phyloP scores from a whole-genome alignment of 176 grass and related monocot species.

The Zizania latifolia region DNA sequence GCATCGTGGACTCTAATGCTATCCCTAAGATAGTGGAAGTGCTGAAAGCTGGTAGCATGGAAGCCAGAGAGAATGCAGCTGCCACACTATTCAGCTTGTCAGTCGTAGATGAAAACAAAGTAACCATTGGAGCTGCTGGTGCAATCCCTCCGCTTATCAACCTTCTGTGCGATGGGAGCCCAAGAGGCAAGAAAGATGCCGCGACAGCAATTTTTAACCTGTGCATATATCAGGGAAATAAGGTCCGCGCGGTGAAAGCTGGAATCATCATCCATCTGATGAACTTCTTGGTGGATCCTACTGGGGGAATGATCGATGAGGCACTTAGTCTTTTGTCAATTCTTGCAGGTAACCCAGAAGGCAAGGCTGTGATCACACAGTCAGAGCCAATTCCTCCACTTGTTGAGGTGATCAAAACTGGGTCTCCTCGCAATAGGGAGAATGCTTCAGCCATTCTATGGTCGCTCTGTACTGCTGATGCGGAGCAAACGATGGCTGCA shows the following conservation, averaged over 20 bases:
- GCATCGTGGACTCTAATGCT: constrained; percentile 65
- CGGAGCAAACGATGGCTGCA: constrained; percentile 35
- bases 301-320: constrained; percentile 82
- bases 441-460: constrained; percentile 69
- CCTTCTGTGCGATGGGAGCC: constrained; percentile 74
- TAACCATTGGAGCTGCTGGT: constrained; percentile 60
- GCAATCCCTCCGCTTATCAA: constrained; percentile 83
- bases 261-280: constrained; percentile 79
- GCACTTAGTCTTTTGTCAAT: constrained; percentile 76
- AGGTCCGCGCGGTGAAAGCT: constrained; percentile 62
- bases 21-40: constrained; percentile 87
- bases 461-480: constrained; percentile 61
- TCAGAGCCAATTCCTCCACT: constrained; percentile 52
- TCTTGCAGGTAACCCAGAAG: constrained; percentile 64
- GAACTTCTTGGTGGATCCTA: constrained; percentile 66
- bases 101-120: constrained; percentile 84
- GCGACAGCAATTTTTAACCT: constrained; percentile 96
- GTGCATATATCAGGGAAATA: constrained; percentile 92
- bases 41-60: constrained; percentile 82
- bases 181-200: constrained; percentile 95
- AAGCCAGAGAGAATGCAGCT: constrained; percentile 94
- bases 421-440: constrained; percentile 74
- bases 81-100: constrained; percentile 90
- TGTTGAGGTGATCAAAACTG: constrained; percentile 60
- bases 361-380: constrained; percentile 48